phyloP scores from a whole-genome alignment of 345 rosid genomes.

The Citrus medica region DNA sequence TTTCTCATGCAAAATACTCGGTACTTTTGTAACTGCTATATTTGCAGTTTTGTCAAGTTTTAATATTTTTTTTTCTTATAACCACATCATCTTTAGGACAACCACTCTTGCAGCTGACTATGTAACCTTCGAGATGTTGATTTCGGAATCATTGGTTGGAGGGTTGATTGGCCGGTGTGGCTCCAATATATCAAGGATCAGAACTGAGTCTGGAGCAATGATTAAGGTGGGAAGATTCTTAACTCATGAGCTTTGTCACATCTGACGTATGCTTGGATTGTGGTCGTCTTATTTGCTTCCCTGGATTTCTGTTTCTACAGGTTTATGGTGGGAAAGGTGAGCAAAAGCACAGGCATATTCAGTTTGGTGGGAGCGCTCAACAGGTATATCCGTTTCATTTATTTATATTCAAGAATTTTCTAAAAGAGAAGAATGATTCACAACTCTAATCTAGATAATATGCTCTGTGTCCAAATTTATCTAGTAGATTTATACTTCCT shows the following conservation, averaged over 20 bases:
- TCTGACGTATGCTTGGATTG: neutral
- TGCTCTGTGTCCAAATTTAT: neutral
- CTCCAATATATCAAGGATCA: slow-evolving; percentile 65
- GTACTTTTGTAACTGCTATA: slow-evolving; percentile 21
- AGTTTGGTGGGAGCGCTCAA: slow-evolving; percentile 56
- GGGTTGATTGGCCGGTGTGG: slow-evolving; percentile 65
- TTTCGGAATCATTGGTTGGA: slow-evolving; percentile 54
- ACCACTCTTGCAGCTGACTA: slow-evolving; percentile 73
- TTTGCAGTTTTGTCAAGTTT: slow-evolving; percentile 34
- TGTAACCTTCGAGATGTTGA: slow-evolving; percentile 61
- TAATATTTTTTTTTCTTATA: slow-evolving; percentile 41
- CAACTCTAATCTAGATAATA: neutral
- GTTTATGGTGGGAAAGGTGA: slow-evolving; percentile 67
- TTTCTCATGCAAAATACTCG: neutral
- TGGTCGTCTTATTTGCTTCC: neutral
- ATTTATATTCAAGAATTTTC: neutral
- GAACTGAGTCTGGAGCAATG: slow-evolving; percentile 60
- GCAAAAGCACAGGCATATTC: slow-evolving; percentile 56
- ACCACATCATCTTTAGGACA: slow-evolving; percentile 62
- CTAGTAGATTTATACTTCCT: neutral
- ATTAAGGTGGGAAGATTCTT: slow-evolving; percentile 40
- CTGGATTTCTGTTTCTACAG: slow-evolving; percentile 20
- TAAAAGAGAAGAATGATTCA: neutral
- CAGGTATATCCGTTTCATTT: slow-evolving; percentile 35
- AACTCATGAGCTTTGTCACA: neutral